Evolutionary conservation across 176 grass and related monocot species (phyloP), one percentile per base, ranked within the genome.

Genomic region (Paspalum vaginatum): DNA sequence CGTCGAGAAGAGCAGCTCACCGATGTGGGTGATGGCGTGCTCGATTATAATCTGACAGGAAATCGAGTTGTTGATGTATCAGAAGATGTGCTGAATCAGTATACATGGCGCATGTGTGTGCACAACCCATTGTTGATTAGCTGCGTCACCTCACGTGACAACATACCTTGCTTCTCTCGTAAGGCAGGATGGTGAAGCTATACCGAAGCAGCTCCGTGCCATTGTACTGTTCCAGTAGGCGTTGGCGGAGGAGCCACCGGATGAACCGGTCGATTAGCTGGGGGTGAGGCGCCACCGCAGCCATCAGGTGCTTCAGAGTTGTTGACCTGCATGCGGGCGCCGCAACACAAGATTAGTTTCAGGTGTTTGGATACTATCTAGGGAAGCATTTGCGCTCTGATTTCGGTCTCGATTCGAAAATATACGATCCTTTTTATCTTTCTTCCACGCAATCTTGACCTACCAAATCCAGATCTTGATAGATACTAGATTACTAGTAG

Each of bases 121-220:
- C 32, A 32, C 1, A 32, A 32, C 32, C 32, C 32, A 32, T 32
- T 32, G 32, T 32, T 32, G 32, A 32, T 32, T 32, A 32, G 32
- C 32, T 32, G 32, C 32, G 32, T 32, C 32, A 32, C 32, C 2
- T 32, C 32, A 32, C 32, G 32, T 32, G 3, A 32, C 32, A 32
- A 32, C 38, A 3, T 73, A 88, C 81, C 76, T 4, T 15, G 20
- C 45, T 41, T 26, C 45, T 14, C 10, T 84, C 38, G 38, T 80
- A 74, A 12, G 18, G 7, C 41, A 79, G 46, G 1, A 4, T 74
- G 74, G 12, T 14, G 71, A 88, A 88, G 75, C 81, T 74, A 16
- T 59, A 15, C 4, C 4, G 3, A 24, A 84, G 61, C 53, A 88
- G 18, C 6, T 61, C 37, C 9, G 64, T 69, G 9, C 39, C 70